A percentile compares a stretch with the other conserved stretches of the same genome.
phyloP scores from a whole-genome alignment of 257 asterid species.

The Perilla frutescens region DNA sequence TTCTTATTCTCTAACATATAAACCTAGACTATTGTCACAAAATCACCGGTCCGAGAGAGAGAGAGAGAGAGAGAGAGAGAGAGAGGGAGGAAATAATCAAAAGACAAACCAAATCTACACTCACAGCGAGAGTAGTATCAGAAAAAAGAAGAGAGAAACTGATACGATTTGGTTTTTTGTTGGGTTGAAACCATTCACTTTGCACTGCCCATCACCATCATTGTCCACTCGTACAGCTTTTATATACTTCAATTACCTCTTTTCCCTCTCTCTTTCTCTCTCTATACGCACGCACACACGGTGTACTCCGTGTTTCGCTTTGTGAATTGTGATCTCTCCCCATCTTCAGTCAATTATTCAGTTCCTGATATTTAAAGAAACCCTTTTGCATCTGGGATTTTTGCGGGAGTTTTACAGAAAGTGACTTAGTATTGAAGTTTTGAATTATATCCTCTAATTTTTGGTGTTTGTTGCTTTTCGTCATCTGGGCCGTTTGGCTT shows the following conservation, averaged over 20 bases:
- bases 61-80: too few species aligned
- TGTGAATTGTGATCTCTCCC: slow-evolving; percentile 29
- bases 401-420: slow-evolving; percentile 38
- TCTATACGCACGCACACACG: slow-evolving; percentile 21
- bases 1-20: background rate
- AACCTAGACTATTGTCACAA: slow-evolving; percentile 14
- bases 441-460: slow-evolving; percentile 38
- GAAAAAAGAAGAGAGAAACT: slow-evolving; percentile 27
- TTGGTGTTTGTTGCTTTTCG: slow-evolving; percentile 22
- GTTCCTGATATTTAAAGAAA: background rate
- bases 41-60: slow-evolving; percentile 25
- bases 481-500: slow-evolving; percentile 41
- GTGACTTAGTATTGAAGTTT: slow-evolving; percentile 35
- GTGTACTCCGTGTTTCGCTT: slow-evolving; percentile 33
- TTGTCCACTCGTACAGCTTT: slow-evolving; percentile 54
- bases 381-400: slow-evolving; percentile 41
- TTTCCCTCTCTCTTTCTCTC: slow-evolving; percentile 33
- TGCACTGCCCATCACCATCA: slow-evolving; percentile 64
- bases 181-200: slow-evolving; percentile 59
- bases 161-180: slow-evolving; percentile 60
- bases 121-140: slow-evolving; percentile 38
- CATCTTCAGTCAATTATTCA: slow-evolving; percentile 26
- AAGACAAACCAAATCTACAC: slow-evolving; percentile 48
- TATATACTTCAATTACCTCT: slow-evolving; percentile 34
- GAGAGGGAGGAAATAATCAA: slow-evolving; percentile 23